Evolutionary conservation across 2,329 filamentous ascomycete species (phyloP).

Genomic region (Lachnellula arida): DNA sequence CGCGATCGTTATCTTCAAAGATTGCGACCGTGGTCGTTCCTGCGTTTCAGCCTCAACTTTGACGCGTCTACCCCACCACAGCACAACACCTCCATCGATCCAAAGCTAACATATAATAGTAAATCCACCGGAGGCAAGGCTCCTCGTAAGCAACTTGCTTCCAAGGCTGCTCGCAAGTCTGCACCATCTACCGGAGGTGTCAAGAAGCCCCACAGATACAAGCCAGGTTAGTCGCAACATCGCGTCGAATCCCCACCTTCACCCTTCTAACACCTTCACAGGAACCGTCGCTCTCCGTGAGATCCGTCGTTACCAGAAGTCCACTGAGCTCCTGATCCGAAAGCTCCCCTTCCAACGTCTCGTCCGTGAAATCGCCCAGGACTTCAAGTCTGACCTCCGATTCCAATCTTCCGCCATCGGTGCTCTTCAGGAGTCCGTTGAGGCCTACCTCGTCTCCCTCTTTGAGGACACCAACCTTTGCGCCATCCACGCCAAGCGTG

Average conservation of each 20-base stretch:
- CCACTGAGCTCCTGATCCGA: conserved; percentile 90
- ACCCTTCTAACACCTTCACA: conserved; percentile 1
- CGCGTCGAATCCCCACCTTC: conserved; percentile 1
- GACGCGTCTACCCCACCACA: conserved; percentile 12
- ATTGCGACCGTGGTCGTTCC: conserved; percentile 23
- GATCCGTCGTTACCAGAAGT: conserved; percentile 98
- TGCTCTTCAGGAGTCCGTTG: conserved; percentile 95
- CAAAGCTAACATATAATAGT: conserved; percentile 35
- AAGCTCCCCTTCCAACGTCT: conserved; percentile 98
- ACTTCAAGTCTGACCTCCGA: conserved; percentile 91
- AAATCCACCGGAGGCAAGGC: conserved; percentile 78
- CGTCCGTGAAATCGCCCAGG: conserved; percentile 93
- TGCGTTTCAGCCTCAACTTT: conserved; percentile 13
- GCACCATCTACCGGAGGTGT: conserved; percentile 94
- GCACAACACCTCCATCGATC: conserved; percentile 14
- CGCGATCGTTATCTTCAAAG: conserved; percentile 26
- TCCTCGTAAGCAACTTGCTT: conserved; percentile 93
- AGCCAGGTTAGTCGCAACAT: conserved; percentile 58
- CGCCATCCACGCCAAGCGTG: conserved; percentile 98
- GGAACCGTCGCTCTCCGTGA: conserved; percentile 95
- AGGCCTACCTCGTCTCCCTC: conserved; percentile 96
- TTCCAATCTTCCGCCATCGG: conserved; percentile 99
- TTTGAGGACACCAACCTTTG: conserved; percentile 99
- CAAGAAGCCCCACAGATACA: conserved; percentile 92
- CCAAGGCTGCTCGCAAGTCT: conserved; percentile 95